Evolutionary conservation across 1,284 basidiomycete species (phyloP), one percentile per base, ranked within the genome.

Genomic region (Ganoderma sp.): DNA sequence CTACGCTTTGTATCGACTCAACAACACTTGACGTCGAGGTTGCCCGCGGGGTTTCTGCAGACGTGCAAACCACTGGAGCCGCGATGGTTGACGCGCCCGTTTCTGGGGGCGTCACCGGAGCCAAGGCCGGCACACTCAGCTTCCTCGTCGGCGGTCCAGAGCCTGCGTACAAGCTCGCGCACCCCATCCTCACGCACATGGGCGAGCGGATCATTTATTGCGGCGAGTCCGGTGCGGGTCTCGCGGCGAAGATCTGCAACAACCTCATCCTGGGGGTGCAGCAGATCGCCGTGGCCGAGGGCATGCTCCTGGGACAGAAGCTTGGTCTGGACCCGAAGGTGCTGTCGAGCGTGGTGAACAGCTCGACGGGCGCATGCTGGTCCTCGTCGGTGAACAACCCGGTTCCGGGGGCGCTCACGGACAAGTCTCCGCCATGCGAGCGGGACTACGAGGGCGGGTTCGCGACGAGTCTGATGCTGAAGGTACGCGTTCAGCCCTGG

Each of bases 61-160:
- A 85, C 45, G 86, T 95, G 3, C 80, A 81, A 48, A 73, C 75
- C 32, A 79, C 84, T 19, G 91, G 92, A n/a, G 92, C 89, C 5
- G 82, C 81, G 50, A 95, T 97, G 88, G 85, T 97, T 58, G 95
- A 97, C 78, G 94, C 95, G 2, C 96, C 95, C 17, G 95, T 97
- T 0, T 95, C 93, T 43, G 95, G 95, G 67, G 96, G 95, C 56
- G 93, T 95, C 8, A 82, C 91, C 19, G 95, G 95, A 28, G 96
- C 96, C 10, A 90, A 91, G 76, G 91, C 91, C 7, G 93, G 87
- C 41, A 94, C 93, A 0, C 84, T 97, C n/a, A 90, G 93, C 22
- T 97, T 97, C 84, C 90, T 97, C 67, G 93, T 96, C 34, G 95
- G 95, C n/a, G 93, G 94, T 6, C 83, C 87, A 1, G 79, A 86